Conservation (phyloP, 2,329 filamentous ascomycete genomes). For the Paraphoma chrysanthemicola region DNA sequence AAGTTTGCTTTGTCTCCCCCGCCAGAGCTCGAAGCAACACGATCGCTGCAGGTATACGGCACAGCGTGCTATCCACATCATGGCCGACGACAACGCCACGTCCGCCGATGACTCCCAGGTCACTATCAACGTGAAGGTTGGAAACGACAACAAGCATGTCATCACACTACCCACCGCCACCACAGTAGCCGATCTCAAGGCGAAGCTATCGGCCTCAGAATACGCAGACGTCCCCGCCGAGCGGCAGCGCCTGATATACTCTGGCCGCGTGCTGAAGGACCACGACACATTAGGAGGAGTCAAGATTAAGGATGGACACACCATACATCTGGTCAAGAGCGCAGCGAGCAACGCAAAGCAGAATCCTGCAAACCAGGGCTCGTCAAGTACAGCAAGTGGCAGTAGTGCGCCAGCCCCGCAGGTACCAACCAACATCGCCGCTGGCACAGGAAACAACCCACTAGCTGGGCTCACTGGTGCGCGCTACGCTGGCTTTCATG, state of each 20-base stretch:
- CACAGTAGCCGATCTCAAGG: conserved; percentile 85
- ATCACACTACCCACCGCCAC: conserved; percentile 80
- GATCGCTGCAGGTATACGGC: not conserved
- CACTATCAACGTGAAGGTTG: conserved; percentile 98
- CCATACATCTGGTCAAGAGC: conserved; percentile 95
- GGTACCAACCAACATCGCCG: conserved; percentile 78
- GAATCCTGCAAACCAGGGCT: conserved; percentile 59
- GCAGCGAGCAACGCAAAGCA: conserved; percentile 82
- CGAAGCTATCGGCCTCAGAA: conserved; percentile 80
- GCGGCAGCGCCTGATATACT: conserved; percentile 95
- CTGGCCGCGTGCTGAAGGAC: conserved; percentile 95
- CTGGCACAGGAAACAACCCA: conserved; percentile 81
- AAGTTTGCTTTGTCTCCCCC: conserved; percentile 14
- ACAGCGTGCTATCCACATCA: conserved; percentile 42
- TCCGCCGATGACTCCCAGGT: conserved; percentile 73
- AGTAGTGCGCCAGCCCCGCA: conserved; percentile 63
- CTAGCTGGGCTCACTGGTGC: conserved; percentile 91
- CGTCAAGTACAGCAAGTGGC: conserved; percentile 38
- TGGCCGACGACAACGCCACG: conserved; percentile 68
- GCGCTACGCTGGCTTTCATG: conserved; percentile 89
- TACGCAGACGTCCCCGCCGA: conserved; percentile 87
- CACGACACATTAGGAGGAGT: conserved; percentile 82
- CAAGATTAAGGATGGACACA: conserved; percentile 96
- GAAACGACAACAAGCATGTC: conserved; percentile 83
- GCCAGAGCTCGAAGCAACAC: not conserved